These are phyloP conservation scores for Ottelia alismoides DNA, from an alignment of 106 monocot species.

Conservation along the genomic window DNA sequence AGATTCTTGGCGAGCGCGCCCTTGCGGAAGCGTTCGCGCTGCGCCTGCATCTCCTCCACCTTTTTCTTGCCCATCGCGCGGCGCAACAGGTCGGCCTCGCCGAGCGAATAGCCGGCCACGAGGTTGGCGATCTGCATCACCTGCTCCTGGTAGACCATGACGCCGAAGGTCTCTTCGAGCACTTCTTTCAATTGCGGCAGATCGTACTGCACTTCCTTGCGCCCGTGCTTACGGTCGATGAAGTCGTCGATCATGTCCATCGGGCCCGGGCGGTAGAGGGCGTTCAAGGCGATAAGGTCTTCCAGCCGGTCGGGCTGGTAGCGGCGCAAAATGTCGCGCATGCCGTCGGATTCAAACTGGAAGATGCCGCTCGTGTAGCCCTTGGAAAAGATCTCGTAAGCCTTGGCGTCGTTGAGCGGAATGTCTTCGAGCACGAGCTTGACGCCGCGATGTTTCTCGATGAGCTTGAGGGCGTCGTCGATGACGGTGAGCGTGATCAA, in stretches of 20 bases:
- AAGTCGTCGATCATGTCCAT: neutral
- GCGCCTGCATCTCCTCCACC: too few relatives aligned
- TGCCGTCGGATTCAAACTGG: neutral
- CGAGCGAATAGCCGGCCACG: neutral
- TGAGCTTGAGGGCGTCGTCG: neutral
- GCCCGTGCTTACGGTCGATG: neutral
- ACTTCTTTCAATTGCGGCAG: neutral
- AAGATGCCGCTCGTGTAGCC: neutral
- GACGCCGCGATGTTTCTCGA: too few relatives aligned
- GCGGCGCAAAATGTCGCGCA: neutral
- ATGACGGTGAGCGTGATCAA: neutral
- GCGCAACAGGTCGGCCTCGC: too few relatives aligned
- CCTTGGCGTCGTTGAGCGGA: neutral
- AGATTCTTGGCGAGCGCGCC: neutral
- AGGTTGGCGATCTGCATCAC: neutral
- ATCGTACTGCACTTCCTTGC: neutral
- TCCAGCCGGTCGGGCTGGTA: neutral
- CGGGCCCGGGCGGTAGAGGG: neutral
- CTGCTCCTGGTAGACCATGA: neutral
- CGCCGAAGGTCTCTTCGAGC: neutral
- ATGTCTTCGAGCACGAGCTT: neutral
- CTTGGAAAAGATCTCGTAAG: neutral
- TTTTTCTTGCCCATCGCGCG: too few relatives aligned
- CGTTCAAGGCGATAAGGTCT: neutral
- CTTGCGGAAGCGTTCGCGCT: neutral